Evolutionary conservation across 2,329 filamentous ascomycete species (phyloP).

Genomic region (Epichloe hybrida): DNA sequence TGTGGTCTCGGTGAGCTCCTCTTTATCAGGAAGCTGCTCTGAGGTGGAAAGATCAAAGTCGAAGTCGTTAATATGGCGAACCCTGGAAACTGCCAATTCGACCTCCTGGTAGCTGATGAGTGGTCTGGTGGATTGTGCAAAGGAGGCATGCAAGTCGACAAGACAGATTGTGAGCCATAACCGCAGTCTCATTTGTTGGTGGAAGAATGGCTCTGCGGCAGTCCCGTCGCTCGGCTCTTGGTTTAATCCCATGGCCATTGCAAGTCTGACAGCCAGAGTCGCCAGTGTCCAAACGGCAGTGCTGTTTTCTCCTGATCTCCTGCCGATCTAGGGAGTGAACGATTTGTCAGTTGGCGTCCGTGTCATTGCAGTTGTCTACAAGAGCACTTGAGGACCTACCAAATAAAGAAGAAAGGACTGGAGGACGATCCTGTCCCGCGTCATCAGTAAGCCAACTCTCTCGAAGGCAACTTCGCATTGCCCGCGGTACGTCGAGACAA

Average conservation of each 20-base stretch:
- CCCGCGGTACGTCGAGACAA: conserved; percentile 8
- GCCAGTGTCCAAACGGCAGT: conserved; percentile 6
- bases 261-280: conserved; percentile 5
- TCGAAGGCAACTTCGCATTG: conserved; percentile 9
- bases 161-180: conserved; percentile 7
- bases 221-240: neutral
- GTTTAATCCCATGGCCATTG: conserved; percentile 4
- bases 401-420: conserved; percentile 18
- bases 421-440: conserved; percentile 14
- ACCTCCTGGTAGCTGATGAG: conserved; percentile 4
- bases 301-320: conserved; percentile 4
- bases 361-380: neutral
- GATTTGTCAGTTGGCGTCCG: neutral
- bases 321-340: neutral
- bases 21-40: neutral
- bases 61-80: conserved; percentile 6
- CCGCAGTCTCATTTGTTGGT: conserved; percentile 6
- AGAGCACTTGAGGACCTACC: neutral
- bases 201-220: conserved; percentile 4
- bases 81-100: neutral
- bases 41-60: conserved; percentile 5
- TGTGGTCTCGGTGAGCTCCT: conserved; percentile 8
- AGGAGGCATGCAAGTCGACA: conserved; percentile 5
- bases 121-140: conserved; percentile 4
- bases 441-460: conserved; percentile 11